phyloP scores from a whole-genome alignment of 176 grass and related monocot genomes.

The Musa troglodytarum region DNA sequence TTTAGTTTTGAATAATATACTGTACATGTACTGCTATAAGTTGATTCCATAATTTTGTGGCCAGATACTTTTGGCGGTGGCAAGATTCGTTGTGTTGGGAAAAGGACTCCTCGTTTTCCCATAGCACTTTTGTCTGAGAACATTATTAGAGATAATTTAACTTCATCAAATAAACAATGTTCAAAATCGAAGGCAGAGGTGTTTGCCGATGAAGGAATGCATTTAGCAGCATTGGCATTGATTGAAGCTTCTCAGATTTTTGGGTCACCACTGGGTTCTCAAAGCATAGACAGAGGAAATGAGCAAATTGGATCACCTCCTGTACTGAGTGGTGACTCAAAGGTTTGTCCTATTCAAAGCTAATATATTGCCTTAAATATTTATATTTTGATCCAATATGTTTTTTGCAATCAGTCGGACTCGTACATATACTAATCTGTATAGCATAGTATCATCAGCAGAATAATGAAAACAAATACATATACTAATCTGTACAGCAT shows the following conservation, averaged over 20 bases:
- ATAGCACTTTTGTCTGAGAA: constrained; percentile 24
- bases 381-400: too few species aligned
- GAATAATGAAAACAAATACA: too few species aligned
- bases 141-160: constrained; percentile 11
- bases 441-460: too few species aligned
- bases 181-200: constrained; percentile 15
- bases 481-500: too few species aligned
- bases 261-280: neutral
- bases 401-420: too few species aligned
- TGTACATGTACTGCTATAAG: neutral
- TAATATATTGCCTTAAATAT: too few species aligned
- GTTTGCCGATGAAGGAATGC: constrained; percentile 3
- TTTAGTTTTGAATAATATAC: neutral
- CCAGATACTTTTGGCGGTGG: constrained; percentile 28
- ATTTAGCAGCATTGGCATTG: neutral
- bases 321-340: neutral
- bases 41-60: constrained; percentile 17
- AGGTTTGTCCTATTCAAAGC: neutral
- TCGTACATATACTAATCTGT: too few species aligned
- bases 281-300: too few species aligned
- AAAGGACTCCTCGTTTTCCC: constrained; percentile 38
- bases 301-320: neutral
- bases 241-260: neutral
- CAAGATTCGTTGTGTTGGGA: constrained; percentile 21
- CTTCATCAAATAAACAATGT: constrained; percentile 11